These are phyloP conservation scores for Quercus berberidifolia DNA, from an alignment of 306 rosid species.

Conservation along the genomic window DNA sequence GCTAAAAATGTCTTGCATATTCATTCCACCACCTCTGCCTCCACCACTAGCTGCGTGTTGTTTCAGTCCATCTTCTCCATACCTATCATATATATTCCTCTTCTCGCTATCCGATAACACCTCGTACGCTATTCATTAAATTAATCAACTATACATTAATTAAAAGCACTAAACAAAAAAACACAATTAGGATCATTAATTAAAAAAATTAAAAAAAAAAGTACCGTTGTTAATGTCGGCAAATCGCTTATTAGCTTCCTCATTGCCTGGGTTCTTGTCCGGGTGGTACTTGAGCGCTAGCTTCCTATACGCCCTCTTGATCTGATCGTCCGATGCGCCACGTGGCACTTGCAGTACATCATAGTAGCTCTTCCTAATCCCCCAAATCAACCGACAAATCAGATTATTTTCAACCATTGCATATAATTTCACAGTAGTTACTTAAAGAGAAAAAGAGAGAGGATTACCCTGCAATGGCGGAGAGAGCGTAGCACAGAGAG, in stretches of 20 bases:
- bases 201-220: background rate
- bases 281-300: slow-evolving; percentile 97
- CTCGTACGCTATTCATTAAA: slow-evolving; percentile 64
- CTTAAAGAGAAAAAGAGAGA: background rate
- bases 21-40: slow-evolving; percentile 90
- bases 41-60: slow-evolving; percentile 95
- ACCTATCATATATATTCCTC: slow-evolving; percentile 75
- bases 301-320: slow-evolving; percentile 92
- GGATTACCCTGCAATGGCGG: slow-evolving; percentile 68
- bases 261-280: slow-evolving; percentile 93
- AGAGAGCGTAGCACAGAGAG: slow-evolving; percentile 57
- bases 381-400: background rate
- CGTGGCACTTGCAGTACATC: slow-evolving; percentile 79
- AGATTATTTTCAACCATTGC: too few relatives aligned
- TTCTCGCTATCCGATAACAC: slow-evolving; percentile 83
- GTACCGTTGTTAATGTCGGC: slow-evolving; percentile 88
- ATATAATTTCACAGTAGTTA: too few relatives aligned
- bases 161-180: background rate
- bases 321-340: slow-evolving; percentile 91
- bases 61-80: slow-evolving; percentile 95
- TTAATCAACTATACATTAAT: slow-evolving; percentile 22
- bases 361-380: slow-evolving; percentile 73
- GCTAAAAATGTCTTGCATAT: slow-evolving; percentile 81
- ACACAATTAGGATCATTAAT: background rate
- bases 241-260: slow-evolving; percentile 79